Percentiles rank a stretch among this genome's conserved stretches.
Conservation (phyloP, 176 grass and related monocot genomes). For the Calamus simplicifolius region DNA sequence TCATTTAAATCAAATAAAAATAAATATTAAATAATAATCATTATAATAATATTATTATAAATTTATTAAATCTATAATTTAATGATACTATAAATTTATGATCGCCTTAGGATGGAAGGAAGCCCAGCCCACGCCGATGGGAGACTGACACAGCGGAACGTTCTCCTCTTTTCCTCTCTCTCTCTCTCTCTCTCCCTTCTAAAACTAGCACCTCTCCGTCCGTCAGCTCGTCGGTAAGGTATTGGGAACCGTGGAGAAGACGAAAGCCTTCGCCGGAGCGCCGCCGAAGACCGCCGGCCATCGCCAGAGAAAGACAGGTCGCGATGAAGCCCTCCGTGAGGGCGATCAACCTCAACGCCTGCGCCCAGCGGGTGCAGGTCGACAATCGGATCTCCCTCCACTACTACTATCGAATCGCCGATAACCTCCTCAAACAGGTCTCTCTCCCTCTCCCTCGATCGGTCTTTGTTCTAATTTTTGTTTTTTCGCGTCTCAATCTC, state of each 20-base stretch:
- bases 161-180: too few species aligned
- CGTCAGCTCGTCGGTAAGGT: not conserved
- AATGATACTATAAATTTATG: too few species aligned
- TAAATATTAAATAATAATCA: too few species aligned
- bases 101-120: too few species aligned
- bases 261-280: not conserved
- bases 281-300: not conserved
- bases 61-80: too few species aligned
- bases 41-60: too few species aligned
- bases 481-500: not conserved
- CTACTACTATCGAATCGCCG: conserved; percentile 93
- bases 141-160: too few species aligned
- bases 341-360: conserved; percentile 62
- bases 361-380: conserved; percentile 60
- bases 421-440: conserved; percentile 87
- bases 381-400: conserved; percentile 79
- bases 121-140: too few species aligned
- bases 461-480: not conserved
- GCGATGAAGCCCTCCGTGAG: conserved; percentile 40
- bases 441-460: not conserved
- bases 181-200: not conserved
- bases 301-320: conserved; percentile 16
- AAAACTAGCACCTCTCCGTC: not conserved
- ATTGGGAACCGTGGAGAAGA: not conserved
- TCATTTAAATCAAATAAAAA: too few species aligned